These are phyloP conservation scores for Tephrocybe sp. DNA, from an alignment of 768 basidiomycete genomes.

Conservation along the genomic window DNA sequence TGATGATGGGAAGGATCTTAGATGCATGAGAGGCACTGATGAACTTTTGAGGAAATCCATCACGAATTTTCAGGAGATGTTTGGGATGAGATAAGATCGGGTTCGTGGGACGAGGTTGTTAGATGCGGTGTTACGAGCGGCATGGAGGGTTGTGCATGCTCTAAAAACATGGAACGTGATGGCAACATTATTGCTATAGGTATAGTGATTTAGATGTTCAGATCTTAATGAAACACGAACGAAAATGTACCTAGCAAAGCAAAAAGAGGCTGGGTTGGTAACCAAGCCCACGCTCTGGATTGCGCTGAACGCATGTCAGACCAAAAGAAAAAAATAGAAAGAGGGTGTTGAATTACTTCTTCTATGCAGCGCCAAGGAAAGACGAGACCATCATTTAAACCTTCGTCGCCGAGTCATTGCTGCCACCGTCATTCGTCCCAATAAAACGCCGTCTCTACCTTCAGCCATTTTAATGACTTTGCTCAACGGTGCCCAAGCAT, in stretches of 20 bases:
- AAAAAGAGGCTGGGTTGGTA: neutral
- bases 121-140: neutral
- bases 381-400: constrained; percentile 7
- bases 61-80: constrained; percentile 12
- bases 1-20: constrained; percentile 7
- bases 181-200: neutral
- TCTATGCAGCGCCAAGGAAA: neutral
- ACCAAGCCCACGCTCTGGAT: constrained; percentile 5
- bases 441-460: constrained; percentile 42
- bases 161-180: neutral
- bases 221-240: constrained; percentile 1
- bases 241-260: neutral
- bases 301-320: neutral
- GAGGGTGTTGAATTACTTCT: neutral
- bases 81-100: constrained; percentile 9
- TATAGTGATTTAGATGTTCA: neutral
- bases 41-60: constrained; percentile 11
- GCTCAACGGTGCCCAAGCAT: constrained; percentile 44
- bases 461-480: constrained; percentile 61
- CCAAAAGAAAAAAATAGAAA: neutral
- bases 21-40: constrained; percentile 1
- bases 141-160: too few species aligned
- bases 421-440: constrained; percentile 41
- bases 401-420: constrained; percentile 10
- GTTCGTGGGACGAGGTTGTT: too few species aligned